A percentile compares a stretch with the other conserved stretches of the same genome.
Evolutionary conservation across 2,329 filamentous ascomycete genomes (phyloP).

Genomic region (Scytalidium lignicola): DNA sequence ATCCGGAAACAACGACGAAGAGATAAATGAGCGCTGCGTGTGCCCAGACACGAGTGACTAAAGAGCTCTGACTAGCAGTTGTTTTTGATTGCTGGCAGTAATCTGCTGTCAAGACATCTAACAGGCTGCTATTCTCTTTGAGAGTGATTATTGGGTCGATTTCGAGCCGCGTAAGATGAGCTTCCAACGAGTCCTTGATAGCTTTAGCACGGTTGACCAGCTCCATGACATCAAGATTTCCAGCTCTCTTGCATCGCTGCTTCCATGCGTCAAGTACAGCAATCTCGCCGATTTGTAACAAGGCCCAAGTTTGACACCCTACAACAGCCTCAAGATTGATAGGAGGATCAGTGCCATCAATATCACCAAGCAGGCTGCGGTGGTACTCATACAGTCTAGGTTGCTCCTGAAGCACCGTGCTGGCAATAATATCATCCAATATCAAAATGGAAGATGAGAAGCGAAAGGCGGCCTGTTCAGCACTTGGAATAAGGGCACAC

Average conservation of each 20-base stretch:
- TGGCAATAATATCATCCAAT: constrained; percentile 45
- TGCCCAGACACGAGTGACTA: constrained; percentile 14
- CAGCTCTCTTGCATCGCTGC: constrained; percentile 38
- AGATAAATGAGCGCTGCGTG: constrained; percentile 17
- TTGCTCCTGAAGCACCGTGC: constrained; percentile 37
- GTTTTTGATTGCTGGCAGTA: constrained; percentile 4
- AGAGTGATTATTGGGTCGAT: constrained; percentile 4
- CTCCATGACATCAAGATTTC: constrained; percentile 39
- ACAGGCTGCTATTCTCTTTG: constrained; percentile 6
- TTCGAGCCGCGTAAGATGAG: constrained; percentile 10
- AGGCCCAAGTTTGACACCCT: constrained; percentile 51
- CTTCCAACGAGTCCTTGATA: constrained; percentile 28
- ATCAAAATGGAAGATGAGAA: constrained; percentile 46
- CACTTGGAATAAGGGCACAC: constrained; percentile 26
- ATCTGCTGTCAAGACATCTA: constrained; percentile 9
- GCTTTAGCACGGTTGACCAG: constrained; percentile 39
- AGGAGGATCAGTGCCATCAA: constrained; percentile 24
- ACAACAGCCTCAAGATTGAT: constrained; percentile 45
- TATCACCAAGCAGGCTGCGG: constrained; percentile 26
- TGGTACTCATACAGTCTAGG: constrained; percentile 41
- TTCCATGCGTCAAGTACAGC: constrained; percentile 53
- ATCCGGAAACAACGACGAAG: constrained; percentile 15
- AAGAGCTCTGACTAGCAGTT: constrained; percentile 6
- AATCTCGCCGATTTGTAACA: constrained; percentile 48
- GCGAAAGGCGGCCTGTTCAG: constrained; percentile 45